Conservation (phyloP, 805 yeast genomes). For the Cyberlindnera mrakii region DNA sequence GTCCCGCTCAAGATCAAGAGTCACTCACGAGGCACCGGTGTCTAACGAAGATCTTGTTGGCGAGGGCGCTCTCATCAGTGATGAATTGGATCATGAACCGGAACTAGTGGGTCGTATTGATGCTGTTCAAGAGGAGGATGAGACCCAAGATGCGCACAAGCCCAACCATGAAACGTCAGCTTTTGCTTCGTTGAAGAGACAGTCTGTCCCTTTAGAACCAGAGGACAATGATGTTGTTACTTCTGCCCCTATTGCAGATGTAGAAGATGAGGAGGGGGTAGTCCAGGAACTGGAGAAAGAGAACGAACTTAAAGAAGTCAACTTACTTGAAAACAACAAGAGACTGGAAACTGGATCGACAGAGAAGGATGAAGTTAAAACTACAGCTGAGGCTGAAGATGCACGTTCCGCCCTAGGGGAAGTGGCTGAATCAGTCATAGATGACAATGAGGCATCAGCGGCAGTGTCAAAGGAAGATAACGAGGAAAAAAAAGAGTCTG, state of each 20-base stretch:
- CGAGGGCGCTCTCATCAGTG: slow-evolving; percentile 51
- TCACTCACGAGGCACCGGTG: slow-evolving; percentile 28
- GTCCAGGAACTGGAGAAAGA: background rate
- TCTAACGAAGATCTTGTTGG: slow-evolving; percentile 38
- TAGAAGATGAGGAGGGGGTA: slow-evolving; percentile 4
- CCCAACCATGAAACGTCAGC: background rate
- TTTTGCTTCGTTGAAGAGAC: background rate
- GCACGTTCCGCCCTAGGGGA: background rate
- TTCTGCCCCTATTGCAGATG: background rate
- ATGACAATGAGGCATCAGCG: background rate
- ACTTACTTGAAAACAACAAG: background rate
- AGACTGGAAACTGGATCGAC: background rate
- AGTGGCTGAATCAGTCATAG: background rate
- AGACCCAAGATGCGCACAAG: background rate
- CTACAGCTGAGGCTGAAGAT: background rate
- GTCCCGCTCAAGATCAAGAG: slow-evolving; percentile 58
- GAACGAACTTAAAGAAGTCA: background rate
- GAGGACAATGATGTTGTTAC: background rate
- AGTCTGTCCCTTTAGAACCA: background rate
- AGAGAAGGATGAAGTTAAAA: background rate
- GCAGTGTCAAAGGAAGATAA: background rate
- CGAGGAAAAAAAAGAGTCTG: background rate
- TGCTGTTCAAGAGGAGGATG: slow-evolving; percentile 12
- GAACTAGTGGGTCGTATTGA: slow-evolving; percentile 15
- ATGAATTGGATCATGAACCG: slow-evolving; percentile 30